phyloP scores from a whole-genome alignment of 202 grass and related monocot species.

The Hordeum pubiflorum region DNA sequence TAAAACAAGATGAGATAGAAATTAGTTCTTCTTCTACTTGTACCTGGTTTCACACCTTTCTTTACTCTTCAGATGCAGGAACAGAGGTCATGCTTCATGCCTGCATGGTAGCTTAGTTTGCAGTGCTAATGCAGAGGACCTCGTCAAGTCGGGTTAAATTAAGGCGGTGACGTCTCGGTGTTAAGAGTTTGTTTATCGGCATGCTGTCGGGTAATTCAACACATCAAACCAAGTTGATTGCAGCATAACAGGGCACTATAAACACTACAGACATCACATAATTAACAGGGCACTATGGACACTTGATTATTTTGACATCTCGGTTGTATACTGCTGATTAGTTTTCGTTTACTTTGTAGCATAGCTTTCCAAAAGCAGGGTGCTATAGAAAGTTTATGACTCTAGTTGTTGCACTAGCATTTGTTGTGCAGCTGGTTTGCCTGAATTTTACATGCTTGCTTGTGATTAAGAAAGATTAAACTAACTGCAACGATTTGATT shows the following conservation, averaged over 20 bases:
- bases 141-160: slow-evolving; percentile 15
- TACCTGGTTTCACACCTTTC: neutral
- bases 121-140: slow-evolving; percentile 18
- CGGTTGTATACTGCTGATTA: neutral
- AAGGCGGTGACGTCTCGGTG: neutral
- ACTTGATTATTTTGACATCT: too few relatives aligned
- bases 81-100: slow-evolving; percentile 48
- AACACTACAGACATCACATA: too few relatives aligned
- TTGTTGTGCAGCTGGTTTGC: neutral
- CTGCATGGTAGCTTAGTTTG: slow-evolving; percentile 5
- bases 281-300: too few relatives aligned
- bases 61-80: slow-evolving; percentile 4
- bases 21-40: neutral
- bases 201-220: neutral
- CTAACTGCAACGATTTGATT: slow-evolving; percentile 15
- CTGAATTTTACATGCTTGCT: neutral
- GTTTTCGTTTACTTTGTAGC: neutral
- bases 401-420: neutral
- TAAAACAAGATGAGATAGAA: neutral
- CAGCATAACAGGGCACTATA: too few relatives aligned
- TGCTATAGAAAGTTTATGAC: neutral
- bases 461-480: neutral
- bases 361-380: neutral
- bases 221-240: neutral
- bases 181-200: neutral